Percentiles rank a stretch among this genome's conserved stretches.
Conservation (phyloP, 2,329 filamentous ascomycete species). For the Xylariales sp. region DNA sequence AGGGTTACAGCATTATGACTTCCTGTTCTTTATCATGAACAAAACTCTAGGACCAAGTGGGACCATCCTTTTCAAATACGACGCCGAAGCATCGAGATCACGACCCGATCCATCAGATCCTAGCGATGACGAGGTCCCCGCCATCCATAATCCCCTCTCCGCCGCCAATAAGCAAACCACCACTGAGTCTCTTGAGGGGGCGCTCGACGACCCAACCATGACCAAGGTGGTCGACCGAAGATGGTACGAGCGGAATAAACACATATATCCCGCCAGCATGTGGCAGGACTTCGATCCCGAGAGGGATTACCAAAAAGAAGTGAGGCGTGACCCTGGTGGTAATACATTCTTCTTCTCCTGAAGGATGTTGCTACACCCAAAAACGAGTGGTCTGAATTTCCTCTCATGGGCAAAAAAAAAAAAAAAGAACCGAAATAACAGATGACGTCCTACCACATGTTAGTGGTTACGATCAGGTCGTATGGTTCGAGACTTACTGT, state of each 20-base stretch:
- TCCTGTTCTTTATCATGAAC: conserved; percentile 97
- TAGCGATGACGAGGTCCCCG: conserved; percentile 46
- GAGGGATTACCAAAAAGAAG: conserved; percentile 81
- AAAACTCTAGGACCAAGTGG: conserved; percentile 80
- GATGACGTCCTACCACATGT: not conserved
- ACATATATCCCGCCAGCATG: conserved; percentile 94
- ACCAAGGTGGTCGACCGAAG: conserved; percentile 96
- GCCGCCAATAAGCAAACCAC: conserved; percentile 56
- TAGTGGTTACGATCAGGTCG: not conserved
- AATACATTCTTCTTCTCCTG: conserved; percentile 91
- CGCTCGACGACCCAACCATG: conserved; percentile 77
- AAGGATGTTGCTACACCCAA: conserved; percentile 22
- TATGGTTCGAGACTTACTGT: conserved; percentile 1
- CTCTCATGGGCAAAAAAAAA: not conserved
- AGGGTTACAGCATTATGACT: conserved; percentile 83
- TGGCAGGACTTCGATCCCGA: conserved; percentile 96
- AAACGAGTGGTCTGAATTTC: conserved; percentile 4
- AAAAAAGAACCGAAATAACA: not conserved
- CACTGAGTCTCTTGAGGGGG: conserved; percentile 76
- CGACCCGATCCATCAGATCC: conserved; percentile 31
- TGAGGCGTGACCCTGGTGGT: conserved; percentile 85
- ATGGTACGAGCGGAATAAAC: conserved; percentile 98
- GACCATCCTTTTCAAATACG: conserved; percentile 80
- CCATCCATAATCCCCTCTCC: conserved; percentile 54
- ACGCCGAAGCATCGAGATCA: conserved; percentile 58